Conservation (phyloP, 1,139 yeast genomes). For the Candida labiduridarum region DNA sequence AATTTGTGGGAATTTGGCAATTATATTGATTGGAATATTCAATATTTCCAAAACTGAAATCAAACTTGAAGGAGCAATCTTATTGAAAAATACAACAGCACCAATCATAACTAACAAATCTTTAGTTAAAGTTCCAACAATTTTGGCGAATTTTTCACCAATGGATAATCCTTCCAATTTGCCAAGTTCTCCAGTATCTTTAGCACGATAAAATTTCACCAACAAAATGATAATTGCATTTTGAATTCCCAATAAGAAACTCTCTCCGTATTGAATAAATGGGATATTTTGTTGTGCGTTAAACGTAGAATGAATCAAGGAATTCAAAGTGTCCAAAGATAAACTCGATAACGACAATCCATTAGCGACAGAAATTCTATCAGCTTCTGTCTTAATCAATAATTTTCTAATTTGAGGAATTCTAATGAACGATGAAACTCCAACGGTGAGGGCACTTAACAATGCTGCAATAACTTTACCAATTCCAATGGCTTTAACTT, state of each 20-base stretch:
- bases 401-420: conserved; percentile 48
- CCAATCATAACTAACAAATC: conserved; percentile 35
- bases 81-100: conserved; percentile 30
- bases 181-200: conserved; percentile 20
- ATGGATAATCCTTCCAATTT: conserved; percentile 16
- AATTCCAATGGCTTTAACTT: conserved; percentile 38
- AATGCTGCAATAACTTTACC: conserved; percentile 38
- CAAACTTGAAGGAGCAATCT: conserved; percentile 34
- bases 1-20: conserved; percentile 62
- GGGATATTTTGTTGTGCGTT: conserved; percentile 38
- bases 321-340: conserved; percentile 40
- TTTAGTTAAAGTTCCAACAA: conserved; percentile 23
- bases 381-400: conserved; percentile 24
- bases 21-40: conserved; percentile 55
- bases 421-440: conserved; percentile 43
- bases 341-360: conserved; percentile 44
- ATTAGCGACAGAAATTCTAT: conserved; percentile 34
- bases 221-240: conserved; percentile 41
- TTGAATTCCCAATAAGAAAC: conserved; percentile 43
- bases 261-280: conserved; percentile 48
- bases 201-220: conserved; percentile 37
- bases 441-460: conserved; percentile 41
- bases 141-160: conserved; percentile 21
- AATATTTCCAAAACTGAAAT: conserved; percentile 46
- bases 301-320: conserved; percentile 45